phyloP scores from a whole-genome alignment of 2,329 filamentous ascomycete species.

The Cordyceps pruinosa region DNA sequence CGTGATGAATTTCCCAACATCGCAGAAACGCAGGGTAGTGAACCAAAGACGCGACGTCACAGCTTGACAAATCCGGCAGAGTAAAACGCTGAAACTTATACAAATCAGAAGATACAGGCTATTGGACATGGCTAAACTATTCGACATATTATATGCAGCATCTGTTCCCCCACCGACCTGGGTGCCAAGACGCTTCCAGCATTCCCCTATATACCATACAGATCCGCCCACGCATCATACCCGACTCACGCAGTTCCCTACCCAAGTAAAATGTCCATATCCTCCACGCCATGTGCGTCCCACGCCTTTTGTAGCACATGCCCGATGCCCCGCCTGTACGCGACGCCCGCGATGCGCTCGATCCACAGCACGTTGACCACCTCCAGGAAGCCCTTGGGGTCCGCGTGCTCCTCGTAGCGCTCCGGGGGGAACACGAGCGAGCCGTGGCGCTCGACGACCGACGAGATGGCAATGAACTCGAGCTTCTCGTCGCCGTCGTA shows the following conservation, averaged over 20 bases:
- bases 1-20: neutral
- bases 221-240: neutral
- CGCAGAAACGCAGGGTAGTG: neutral
- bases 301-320: slow-evolving; percentile 35
- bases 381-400: slow-evolving; percentile 36
- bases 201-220: neutral
- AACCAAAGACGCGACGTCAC: neutral
- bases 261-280: slow-evolving; percentile 36
- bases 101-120: neutral
- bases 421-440: slow-evolving; percentile 34
- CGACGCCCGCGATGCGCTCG: slow-evolving; percentile 36
- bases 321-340: slow-evolving; percentile 35
- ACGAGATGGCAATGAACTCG: slow-evolving; percentile 38
- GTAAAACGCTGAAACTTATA: neutral
- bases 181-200: neutral
- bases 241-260: slow-evolving; percentile 17
- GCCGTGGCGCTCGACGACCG: slow-evolving; percentile 34
- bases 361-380: slow-evolving; percentile 42
- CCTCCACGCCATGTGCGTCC: slow-evolving; percentile 33
- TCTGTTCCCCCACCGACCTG: neutral
- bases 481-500: slow-evolving; percentile 38
- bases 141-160: slow-evolving; percentile 2
- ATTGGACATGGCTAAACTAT: neutral
- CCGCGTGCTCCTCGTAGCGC: slow-evolving; percentile 34
- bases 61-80: neutral